Evolutionary conservation across 1,284 basidiomycete genomes (phyloP), one percentile per base, ranked within the genome.

Genomic region (Fomes fomentarius): DNA sequence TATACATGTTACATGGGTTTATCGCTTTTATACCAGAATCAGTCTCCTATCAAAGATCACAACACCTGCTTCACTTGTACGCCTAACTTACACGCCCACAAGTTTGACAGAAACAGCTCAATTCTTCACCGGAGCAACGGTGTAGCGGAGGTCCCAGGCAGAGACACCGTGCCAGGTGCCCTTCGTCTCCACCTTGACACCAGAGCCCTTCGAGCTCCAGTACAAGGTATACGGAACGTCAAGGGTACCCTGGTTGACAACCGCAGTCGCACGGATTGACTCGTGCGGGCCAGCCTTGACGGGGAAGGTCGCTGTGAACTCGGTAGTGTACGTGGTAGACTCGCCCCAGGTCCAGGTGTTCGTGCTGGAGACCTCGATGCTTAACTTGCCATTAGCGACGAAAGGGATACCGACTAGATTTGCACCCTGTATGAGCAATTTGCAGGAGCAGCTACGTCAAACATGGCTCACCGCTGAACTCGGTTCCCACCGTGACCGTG

Each of bases 151-250:
- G 39, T 53, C 45, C 52, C 52, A 47, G n/a, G 52, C 41, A 22
- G 52, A 47, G 14, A 44, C 30, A n/a, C 52, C 52, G 21, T 24
- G 17, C 52, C 52, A 54, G 22, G n/a, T 49, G 15, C 52, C 52
- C 28, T 22, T 43, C 19, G 47, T 43, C 30, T 49, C 30, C 15
- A 50, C 53, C 26, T 48, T 17, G 8, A 50, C 17, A 15, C 25
- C 21, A 24, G 31, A 14, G 21, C 15, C 9, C 31, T 45, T 44
- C 15, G 40, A 45, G 30, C 46, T 26, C 12, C 49, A 39, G n/a
- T n/a, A n/a, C 21, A 56, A 25, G 10, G 54, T 56, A 31, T 46
- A 56, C n/a, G 54, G 54, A 7, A 56, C 54, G 17, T 45, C 35
- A 26, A 56, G 24, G 14, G 19, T 26, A 8, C 54, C 48, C 26